Base-by-base conservation (phyloP, 805 yeast species). In the Saturnispora kantuleensis region DNA sequence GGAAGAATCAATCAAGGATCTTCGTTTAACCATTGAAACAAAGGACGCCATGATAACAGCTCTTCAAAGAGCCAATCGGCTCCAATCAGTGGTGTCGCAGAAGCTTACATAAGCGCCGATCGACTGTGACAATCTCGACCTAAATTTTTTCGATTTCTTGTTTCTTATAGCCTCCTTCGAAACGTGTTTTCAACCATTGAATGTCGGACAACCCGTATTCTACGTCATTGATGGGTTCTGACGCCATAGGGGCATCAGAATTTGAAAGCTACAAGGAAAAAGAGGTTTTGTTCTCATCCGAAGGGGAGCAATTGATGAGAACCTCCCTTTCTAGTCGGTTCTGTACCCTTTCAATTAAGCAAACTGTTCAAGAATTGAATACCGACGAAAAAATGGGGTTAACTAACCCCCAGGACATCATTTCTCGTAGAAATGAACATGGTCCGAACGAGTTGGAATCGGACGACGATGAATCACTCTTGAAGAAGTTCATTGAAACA, bases 31-130 rank as follows among this genome's bases (percentile, higher is more conserved):
- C 37, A 55, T 84, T 33, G 71, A 73, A 38, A 84, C 83, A 50
- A 88, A 87, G 59, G 95, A 87, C 52, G 78, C 79, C 38, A 80
- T 88, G 50, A 84, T 88, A 47, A 76, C 74, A 48, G 87, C 90
- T 1, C 65, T 87, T 4, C 52, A 50, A 32, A 34, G 47, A 6
- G 46, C 37, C n/a, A 30, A 38, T 18, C 35, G 38, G 5, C 37
- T 42, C n/a, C 35, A 33, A 26, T 31, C 21, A n/a, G 37, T 30
- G 10, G 39, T 41, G 10, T 21, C 26, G 26, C 26, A 21, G 8
- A 21, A 21, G 26, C 3, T 21, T 21, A 21, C 8, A 21, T 21
- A 21, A 21, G 26, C 26, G 26, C 8, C 26, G 26, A 21, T 21
- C 34, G 34, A 31, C 34, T 6, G 8, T 31, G 15, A n/a, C 34